A percentile compares a stretch with the other conserved stretches of the same genome.
phyloP scores from a whole-genome alignment of 1,284 basidiomycete species.

The Xanthoconium separans region DNA sequence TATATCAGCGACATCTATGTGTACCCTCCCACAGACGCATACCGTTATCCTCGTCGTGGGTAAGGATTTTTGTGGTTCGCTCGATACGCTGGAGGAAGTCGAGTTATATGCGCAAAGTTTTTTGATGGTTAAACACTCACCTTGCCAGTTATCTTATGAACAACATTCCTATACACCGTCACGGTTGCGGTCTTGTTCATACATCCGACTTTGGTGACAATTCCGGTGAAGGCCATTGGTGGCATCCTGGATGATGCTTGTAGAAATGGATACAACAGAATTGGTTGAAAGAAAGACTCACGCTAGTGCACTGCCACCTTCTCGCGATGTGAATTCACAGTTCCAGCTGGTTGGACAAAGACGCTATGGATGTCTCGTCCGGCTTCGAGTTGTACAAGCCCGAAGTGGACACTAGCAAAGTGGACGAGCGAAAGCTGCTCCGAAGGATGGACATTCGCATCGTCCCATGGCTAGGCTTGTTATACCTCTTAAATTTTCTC shows the following conservation, averaged over 20 bases:
- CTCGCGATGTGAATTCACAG: no score
- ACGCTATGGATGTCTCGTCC: not conserved
- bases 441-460: slow-evolving; percentile 52
- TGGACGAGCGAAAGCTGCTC: slow-evolving; percentile 48
- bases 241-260: slow-evolving; percentile 49
- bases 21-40: slow-evolving; percentile 32
- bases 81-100: slow-evolving; percentile 55
- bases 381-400: slow-evolving; percentile 31
- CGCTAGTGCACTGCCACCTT: not conserved
- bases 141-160: slow-evolving; percentile 72
- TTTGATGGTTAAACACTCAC: slow-evolving; percentile 37
- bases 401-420: slow-evolving; percentile 37
- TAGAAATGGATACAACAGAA: not conserved
- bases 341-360: not conserved
- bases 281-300: not conserved
- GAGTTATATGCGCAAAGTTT: not conserved
- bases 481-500: slow-evolving; percentile 63
- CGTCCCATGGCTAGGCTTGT: slow-evolving; percentile 55
- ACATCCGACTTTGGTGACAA: slow-evolving; percentile 73
- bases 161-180: slow-evolving; percentile 66
- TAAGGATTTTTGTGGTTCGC: slow-evolving; percentile 70
- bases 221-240: slow-evolving; percentile 67
- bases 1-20: slow-evolving; percentile 13
- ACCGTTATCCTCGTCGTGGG: slow-evolving; percentile 70
- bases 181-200: slow-evolving; percentile 85